A percentile compares a stretch with the other conserved stretches of the same genome.
Evolutionary conservation across 2,329 filamentous ascomycete species (phyloP).

Genomic region (Aureobasidium sp.): DNA sequence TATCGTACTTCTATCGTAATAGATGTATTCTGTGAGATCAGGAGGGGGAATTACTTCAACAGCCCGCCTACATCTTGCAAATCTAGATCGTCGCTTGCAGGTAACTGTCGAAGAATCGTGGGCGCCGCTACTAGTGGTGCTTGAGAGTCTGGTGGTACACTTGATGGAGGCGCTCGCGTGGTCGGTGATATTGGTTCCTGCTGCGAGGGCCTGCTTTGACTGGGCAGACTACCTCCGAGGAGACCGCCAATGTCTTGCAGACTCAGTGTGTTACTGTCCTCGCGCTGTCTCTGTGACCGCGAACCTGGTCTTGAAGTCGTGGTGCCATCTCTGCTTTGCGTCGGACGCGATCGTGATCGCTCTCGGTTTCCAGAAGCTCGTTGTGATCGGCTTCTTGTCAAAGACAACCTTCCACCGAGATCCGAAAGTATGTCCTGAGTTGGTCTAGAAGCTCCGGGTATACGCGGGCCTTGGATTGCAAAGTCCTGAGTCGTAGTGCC

Average conservation of each 20-base stretch:
- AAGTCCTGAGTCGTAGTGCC: conserved; percentile 37
- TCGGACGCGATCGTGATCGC: background rate
- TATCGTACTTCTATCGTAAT: background rate
- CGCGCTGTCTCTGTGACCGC: background rate
- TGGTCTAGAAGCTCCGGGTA: background rate
- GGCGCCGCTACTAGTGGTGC: background rate
- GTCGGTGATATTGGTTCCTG: background rate
- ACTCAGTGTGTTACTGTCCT: background rate
- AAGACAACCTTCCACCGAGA: background rate
- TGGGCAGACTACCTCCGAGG: background rate
- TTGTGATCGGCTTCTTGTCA: background rate
- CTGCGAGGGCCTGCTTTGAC: background rate
- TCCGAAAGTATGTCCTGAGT: conserved; percentile 17
- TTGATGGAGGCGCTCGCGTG: background rate
- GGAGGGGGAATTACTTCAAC: conserved; percentile 7
- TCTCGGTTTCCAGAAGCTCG: background rate
- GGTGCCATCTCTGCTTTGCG: background rate
- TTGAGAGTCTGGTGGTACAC: background rate
- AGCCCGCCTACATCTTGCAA: conserved; percentile 30
- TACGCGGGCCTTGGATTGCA: conserved; percentile 20
- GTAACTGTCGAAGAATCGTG: conserved; percentile 19
- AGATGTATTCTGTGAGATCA: background rate
- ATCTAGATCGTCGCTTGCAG: conserved; percentile 24
- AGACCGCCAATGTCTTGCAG: background rate
- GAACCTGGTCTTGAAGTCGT: background rate